Conservation (phyloP, 257 asterid genomes). For the Petunia axillaris region DNA sequence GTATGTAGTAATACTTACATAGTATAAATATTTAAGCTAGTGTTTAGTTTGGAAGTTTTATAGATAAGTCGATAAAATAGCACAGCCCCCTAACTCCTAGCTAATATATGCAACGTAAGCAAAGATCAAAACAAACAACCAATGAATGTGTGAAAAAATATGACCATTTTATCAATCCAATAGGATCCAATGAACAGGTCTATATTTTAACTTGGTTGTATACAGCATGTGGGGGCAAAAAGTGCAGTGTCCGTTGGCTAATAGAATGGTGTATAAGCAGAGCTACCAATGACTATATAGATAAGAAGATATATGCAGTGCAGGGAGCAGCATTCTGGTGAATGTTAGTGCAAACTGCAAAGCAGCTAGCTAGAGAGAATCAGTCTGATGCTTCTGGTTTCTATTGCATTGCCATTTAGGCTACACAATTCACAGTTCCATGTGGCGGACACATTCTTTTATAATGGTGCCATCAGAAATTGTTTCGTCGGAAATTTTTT, state of each 20-base stretch:
- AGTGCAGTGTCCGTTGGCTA: not conserved
- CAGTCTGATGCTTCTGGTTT: no score
- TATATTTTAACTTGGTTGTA: not conserved
- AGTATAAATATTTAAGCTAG: no score
- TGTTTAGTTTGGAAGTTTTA: not conserved
- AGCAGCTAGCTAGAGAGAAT: not conserved
- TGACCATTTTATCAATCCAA: not conserved
- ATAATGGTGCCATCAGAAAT: no score
- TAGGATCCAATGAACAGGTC: not conserved
- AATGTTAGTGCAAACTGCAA: not conserved
- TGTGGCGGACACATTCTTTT: no score
- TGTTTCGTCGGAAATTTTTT: no score
- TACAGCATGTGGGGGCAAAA: conserved; percentile 1
- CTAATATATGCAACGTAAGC: not conserved
- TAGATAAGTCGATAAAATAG: not conserved
- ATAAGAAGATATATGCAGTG: conserved; percentile 17
- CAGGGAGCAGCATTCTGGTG: not conserved
- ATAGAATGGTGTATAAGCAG: not conserved
- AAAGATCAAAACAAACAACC: not conserved
- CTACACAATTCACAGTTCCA: no score
- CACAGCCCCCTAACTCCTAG: not conserved
- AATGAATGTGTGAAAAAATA: not conserved
- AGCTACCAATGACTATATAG: not conserved
- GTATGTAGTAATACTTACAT: not conserved
- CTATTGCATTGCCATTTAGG: no score